Percentiles rank a stretch among this genome's conserved stretches.
phyloP scores from a whole-genome alignment of 2,329 filamentous ascomycete species.

The Penicillium sp. region DNA sequence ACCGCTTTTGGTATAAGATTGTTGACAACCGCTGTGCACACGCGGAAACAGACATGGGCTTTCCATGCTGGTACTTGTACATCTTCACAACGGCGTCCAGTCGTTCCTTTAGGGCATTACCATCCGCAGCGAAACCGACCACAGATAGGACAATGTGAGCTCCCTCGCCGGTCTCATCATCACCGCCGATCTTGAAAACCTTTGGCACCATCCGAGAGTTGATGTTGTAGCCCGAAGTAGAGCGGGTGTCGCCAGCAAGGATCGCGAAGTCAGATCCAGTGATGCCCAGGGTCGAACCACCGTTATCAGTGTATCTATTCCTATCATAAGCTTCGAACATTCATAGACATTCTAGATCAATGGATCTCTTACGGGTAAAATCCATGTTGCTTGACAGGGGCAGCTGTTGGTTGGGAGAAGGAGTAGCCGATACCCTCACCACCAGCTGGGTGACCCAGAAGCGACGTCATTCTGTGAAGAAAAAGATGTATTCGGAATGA shows the following conservation, averaged over 20 bases:
- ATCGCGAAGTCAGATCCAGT: conserved; percentile 92
- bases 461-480: conserved; percentile 53
- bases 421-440: conserved; percentile 60
- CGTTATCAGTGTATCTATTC: conserved; percentile 85
- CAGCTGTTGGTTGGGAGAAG: conserved; percentile 54
- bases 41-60: conserved; percentile 90
- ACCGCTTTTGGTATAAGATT: conserved; percentile 94
- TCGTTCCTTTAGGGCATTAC: conserved; percentile 87
- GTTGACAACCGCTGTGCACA: conserved; percentile 94
- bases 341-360: no score
- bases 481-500: neutral
- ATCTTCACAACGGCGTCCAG: conserved; percentile 96
- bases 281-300: conserved; percentile 93
- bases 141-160: conserved; percentile 88
- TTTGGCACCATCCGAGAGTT: conserved; percentile 95
- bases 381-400: conserved; percentile 63
- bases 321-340: conserved; percentile 7
- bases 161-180: conserved; percentile 79
- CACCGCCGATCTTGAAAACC: conserved; percentile 94
- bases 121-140: conserved; percentile 93
- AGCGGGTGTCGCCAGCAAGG: conserved; percentile 94
- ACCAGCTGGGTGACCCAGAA: conserved; percentile 51
- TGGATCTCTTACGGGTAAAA: conserved; percentile 78
- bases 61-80: conserved; percentile 97
- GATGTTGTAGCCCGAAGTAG: conserved; percentile 97